Evolutionary conservation across 768 basidiomycete species (phyloP).

Genomic region (Tylopilus plumbeoviolaceoides): DNA sequence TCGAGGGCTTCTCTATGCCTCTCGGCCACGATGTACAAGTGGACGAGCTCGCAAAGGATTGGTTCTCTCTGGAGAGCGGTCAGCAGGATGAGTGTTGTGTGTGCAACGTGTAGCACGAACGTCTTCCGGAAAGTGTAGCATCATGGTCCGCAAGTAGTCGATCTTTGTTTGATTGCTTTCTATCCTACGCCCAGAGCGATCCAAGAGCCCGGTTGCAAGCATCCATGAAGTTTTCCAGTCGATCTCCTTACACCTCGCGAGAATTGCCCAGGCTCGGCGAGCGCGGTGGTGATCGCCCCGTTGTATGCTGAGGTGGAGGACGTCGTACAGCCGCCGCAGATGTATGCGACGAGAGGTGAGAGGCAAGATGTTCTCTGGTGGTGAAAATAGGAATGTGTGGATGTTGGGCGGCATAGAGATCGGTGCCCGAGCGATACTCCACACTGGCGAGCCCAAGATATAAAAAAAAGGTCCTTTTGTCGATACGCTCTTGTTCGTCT

Average conservation of each 20-base stretch:
- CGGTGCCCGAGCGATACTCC: background rate
- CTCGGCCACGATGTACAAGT: slow-evolving; percentile 56
- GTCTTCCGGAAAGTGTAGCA: slow-evolving; percentile 63
- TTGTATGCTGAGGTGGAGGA: slow-evolving; percentile 68
- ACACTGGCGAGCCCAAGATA: no score
- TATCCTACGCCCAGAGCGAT: slow-evolving; percentile 27
- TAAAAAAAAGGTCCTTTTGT: background rate
- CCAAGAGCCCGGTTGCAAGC: slow-evolving; percentile 56
- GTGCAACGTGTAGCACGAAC: slow-evolving; percentile 37
- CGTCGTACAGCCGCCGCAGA: slow-evolving; percentile 68
- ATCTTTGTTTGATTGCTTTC: slow-evolving; percentile 36
- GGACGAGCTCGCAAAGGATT: slow-evolving; percentile 71
- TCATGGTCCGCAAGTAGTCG: slow-evolving; percentile 65
- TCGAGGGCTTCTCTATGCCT: slow-evolving; percentile 71
- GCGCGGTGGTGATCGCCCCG: slow-evolving; percentile 62
- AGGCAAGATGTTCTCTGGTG: slow-evolving; percentile 46
- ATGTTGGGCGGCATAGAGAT: slow-evolving; percentile 21
- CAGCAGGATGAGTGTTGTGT: slow-evolving; percentile 9
- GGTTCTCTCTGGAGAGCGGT: slow-evolving; percentile 55
- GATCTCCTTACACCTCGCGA: slow-evolving; percentile 74
- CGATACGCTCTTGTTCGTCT: background rate
- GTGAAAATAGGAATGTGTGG: slow-evolving; percentile 60
- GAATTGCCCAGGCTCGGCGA: slow-evolving; percentile 66
- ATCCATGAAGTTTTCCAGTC: slow-evolving; percentile 73
- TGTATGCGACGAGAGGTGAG: slow-evolving; percentile 63